Conservation (phyloP, 768 basidiomycete species). For the Phaeolepiota aurea region DNA sequence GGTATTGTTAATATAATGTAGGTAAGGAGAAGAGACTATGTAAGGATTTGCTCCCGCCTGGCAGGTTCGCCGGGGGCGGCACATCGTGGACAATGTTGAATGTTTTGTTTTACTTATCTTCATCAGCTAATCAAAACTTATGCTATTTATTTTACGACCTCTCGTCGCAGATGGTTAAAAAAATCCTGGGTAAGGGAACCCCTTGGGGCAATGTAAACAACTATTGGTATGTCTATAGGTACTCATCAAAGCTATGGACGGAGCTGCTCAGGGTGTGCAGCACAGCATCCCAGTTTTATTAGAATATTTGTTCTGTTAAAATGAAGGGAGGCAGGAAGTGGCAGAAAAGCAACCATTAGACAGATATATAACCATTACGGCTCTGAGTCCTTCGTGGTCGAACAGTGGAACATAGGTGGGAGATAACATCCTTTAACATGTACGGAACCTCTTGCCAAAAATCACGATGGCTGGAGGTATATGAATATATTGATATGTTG, state of each 20-base stretch:
- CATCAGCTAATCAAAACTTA: no score
- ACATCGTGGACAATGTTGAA: no score
- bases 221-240: neutral
- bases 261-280: neutral
- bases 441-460: slow-evolving; percentile 90
- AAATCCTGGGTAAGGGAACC: neutral
- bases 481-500: slow-evolving; percentile 3
- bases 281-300: no score
- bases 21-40: no score
- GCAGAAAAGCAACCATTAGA: slow-evolving; percentile 26
- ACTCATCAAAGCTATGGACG: neutral
- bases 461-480: slow-evolving; percentile 61
- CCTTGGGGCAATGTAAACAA: neutral
- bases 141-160: no score
- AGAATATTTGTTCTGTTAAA: neutral
- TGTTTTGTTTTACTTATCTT: no score
- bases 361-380: slow-evolving; percentile 71
- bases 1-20: no score
- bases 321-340: neutral
- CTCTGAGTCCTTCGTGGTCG: slow-evolving; percentile 56
- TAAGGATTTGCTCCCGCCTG: no score
- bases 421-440: slow-evolving; percentile 70
- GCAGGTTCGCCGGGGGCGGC: no score
- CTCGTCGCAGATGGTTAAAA: no score
- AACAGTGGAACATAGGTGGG: slow-evolving; percentile 68